A percentile compares a stretch with the other conserved stretches of the same genome.
Conservation (phyloP, 1,284 basidiomycete genomes). For the Pisolithus thermaeus region DNA sequence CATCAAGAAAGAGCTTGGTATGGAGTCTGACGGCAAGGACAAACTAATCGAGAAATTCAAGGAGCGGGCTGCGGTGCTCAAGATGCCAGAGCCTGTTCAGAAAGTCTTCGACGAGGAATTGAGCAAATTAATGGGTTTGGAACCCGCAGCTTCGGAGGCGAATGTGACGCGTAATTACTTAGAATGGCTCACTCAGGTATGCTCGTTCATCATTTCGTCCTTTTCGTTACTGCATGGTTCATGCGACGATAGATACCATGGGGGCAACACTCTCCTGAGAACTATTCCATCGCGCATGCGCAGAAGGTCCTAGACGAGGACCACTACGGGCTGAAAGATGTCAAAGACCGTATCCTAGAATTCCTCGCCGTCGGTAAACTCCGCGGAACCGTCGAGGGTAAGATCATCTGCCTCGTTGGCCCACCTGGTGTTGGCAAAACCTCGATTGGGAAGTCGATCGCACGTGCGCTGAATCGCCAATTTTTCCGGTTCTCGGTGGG, state of each 20-base stretch:
- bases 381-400: constrained; percentile 94
- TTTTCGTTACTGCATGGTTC: constrained; percentile 2
- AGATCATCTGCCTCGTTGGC: constrained; percentile 95
- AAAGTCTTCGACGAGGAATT: constrained; percentile 98
- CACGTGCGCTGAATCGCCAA: constrained; percentile 77
- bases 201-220: constrained; percentile 10
- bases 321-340: constrained; percentile 93
- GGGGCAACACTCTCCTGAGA: constrained; percentile 93
- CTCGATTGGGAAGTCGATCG: constrained; percentile 91
- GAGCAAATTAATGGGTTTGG: constrained; percentile 86
- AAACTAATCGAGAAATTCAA: constrained; percentile 96
- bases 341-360: constrained; percentile 96
- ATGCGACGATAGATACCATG: constrained; percentile 69
- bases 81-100: constrained; percentile 89
- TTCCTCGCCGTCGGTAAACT: constrained; percentile 98
- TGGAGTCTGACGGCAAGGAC: constrained; percentile 97
- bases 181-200: constrained; percentile 89
- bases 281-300: constrained; percentile 87
- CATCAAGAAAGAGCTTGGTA: constrained; percentile 98
- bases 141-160: constrained; percentile 90
- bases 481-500: constrained; percentile 98
- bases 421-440: constrained; percentile 98
- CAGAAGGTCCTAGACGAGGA: constrained; percentile 88
- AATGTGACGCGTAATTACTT: constrained; percentile 97
- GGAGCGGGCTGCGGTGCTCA: constrained; percentile 79